A percentile compares a stretch with the other conserved stretches of the same genome.
Conservation (phyloP, 345 rosid species). For the Acer campestre region DNA sequence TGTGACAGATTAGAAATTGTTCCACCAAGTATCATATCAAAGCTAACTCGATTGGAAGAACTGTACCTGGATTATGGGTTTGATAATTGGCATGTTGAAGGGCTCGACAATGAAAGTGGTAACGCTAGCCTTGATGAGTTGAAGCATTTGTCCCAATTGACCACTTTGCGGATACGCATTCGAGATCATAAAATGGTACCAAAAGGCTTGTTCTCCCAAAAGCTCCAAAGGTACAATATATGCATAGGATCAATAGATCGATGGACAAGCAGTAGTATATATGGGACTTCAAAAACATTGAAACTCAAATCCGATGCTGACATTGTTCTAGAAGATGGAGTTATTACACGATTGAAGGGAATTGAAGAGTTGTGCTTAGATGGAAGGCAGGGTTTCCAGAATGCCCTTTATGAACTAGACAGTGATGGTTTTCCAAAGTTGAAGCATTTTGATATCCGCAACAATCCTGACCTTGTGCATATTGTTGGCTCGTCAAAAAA, state of each 20-base stretch:
- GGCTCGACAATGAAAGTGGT: background rate
- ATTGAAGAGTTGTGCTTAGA: conserved; percentile 6
- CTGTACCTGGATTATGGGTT: conserved; percentile 22
- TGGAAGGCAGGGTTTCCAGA: background rate
- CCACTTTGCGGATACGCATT: too few relatives aligned
- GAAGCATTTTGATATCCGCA: conserved; percentile 2
- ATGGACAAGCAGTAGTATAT: rapidly evolving
- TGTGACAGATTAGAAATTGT: background rate
- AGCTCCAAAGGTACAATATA: too few relatives aligned
- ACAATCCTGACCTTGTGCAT: background rate
- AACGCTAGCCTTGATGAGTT: too few relatives aligned
- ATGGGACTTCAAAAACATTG: too few relatives aligned
- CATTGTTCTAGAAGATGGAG: background rate
- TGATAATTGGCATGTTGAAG: conserved; percentile 17
- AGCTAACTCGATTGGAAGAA: conserved; percentile 30
- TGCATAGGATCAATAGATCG: too few relatives aligned
- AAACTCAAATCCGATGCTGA: too few relatives aligned
- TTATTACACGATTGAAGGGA: background rate
- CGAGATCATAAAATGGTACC: too few relatives aligned
- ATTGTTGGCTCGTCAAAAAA: background rate
- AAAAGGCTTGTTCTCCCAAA: too few relatives aligned
- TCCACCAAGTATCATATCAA: conserved; percentile 3
- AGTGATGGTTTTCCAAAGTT: conserved; percentile 7
- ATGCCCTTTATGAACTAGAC: background rate
- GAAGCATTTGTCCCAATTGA: too few relatives aligned